A percentile compares a stretch with the other conserved stretches of the same genome.
Evolutionary conservation across 352 stramenopile species (phyloP).

Genomic region (Pythium brassicae): DNA sequence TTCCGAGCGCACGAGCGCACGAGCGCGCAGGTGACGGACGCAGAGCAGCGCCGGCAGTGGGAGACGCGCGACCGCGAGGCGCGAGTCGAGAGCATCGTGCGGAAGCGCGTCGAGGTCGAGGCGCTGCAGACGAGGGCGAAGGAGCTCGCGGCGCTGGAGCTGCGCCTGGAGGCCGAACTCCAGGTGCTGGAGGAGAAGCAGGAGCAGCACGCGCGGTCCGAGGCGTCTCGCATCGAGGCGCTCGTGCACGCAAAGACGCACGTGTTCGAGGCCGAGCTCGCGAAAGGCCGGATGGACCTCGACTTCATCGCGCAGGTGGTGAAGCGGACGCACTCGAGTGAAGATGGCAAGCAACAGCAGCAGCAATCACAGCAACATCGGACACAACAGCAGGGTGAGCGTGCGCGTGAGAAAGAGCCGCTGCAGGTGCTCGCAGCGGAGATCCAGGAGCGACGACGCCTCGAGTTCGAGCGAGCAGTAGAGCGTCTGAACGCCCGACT

Average conservation of each 20-base stretch:
- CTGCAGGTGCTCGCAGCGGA: constrained; percentile 27
- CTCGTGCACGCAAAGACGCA: constrained; percentile 39
- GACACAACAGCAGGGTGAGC: background rate
- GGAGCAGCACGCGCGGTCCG: constrained; percentile 26
- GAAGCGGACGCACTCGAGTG: constrained; percentile 8
- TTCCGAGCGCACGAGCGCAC: constrained; percentile 12
- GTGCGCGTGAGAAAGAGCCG: background rate
- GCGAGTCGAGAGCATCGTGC: constrained; percentile 29
- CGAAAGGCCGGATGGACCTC: constrained; percentile 38
- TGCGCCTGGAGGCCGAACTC: constrained; percentile 39
- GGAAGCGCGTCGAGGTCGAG: constrained; percentile 18
- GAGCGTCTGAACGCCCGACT: constrained; percentile 31
- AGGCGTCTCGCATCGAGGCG: constrained; percentile 33
- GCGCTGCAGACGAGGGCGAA: constrained; percentile 17
- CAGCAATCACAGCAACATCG: constrained; percentile 3
- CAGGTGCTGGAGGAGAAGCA: constrained; percentile 44
- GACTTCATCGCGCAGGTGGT: constrained; percentile 44
- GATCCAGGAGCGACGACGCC: constrained; percentile 28
- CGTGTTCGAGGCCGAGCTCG: constrained; percentile 43
- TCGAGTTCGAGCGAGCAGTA: constrained; percentile 27
- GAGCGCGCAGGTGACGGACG: background rate
- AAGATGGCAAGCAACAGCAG: background rate
- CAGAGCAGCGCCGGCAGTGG: constrained; percentile 25
- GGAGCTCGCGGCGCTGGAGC: constrained; percentile 32
- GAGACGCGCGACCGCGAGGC: constrained; percentile 31